Base-by-base conservation (phyloP, 2,329 filamentous ascomycete species). In the Trichoderma citrinoviride region DNA sequence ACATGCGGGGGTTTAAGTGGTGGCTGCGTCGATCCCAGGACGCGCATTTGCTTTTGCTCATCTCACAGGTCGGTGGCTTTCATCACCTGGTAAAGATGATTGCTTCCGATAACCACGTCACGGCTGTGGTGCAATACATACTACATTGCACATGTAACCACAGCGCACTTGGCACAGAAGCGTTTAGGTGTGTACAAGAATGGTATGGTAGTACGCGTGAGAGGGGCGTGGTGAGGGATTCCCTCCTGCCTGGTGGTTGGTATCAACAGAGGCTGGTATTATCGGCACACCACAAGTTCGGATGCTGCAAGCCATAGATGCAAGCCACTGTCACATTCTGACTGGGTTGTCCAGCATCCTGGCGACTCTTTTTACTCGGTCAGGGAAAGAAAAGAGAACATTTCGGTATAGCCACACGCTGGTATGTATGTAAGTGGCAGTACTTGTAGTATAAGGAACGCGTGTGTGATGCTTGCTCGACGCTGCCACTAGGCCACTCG, bases 101-200 rank as follows among this genome's bases (percentile, higher is more conserved):
- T 52, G 15, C 15, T 60, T 61, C 46, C 37, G 37, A 52, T 43
- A 33, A 23, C n/a, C 57, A 52, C 57, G 57, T 43, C 57, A 52
- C 7, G 33, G 33, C 12, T 10, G 23, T 50, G 21, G 23, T 37
- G 57, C 43, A 60, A n/a, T 3, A 14, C 14, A 12, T 37, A 14
- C 15, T 46, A 43, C 46, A 52, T 52, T 3, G 10, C 5, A 19
- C n/a, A 46, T 52, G 46, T 33, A 3, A 43, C 46, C 46, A 52
- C 46, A 52, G 29, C 29, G 12, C 27, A 41, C 12, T 19, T n/a
- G 5, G 5, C 43, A 49, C 56, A 50, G 44, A 7, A 50, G 47
- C n/a, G 25, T 52, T 15, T 4, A 29, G 19, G 49, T 19, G 17
- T 12, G 33, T 33, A 10, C 49, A 52, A 1, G 47, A 15, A 52